These are phyloP conservation scores for Leptographium wingfieldii DNA, from an alignment of 2,329 filamentous ascomycete species.

Conservation along the genomic window DNA sequence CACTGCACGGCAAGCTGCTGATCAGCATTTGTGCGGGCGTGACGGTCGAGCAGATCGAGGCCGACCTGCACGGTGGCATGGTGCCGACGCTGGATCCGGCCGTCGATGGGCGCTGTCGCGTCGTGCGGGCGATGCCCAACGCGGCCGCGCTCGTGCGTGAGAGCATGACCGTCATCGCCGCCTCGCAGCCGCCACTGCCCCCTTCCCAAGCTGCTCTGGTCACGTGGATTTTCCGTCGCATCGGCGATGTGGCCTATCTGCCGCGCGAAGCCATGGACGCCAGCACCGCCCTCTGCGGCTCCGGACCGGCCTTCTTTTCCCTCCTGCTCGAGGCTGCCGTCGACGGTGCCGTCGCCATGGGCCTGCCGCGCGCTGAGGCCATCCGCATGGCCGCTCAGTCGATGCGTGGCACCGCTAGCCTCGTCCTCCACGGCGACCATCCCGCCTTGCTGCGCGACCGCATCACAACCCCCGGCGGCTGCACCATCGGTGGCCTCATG, in stretches of 20 bases:
- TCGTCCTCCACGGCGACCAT: slow-evolving; percentile 59
- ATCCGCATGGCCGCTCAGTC: slow-evolving; percentile 68
- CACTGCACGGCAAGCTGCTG: slow-evolving; percentile 62
- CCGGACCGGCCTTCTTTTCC: slow-evolving; percentile 64
- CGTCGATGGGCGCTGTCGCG: slow-evolving; percentile 39
- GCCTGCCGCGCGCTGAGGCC: slow-evolving; percentile 58
- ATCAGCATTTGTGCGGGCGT: slow-evolving; percentile 75
- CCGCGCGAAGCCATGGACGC: slow-evolving; percentile 59
- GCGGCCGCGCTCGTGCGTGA: slow-evolving; percentile 68
- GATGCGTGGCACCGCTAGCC: slow-evolving; percentile 58
- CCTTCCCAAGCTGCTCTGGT: slow-evolving; percentile 43
- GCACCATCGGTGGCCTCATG: slow-evolving; percentile 61
- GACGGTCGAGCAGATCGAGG: slow-evolving; percentile 54
- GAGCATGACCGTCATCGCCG: slow-evolving; percentile 70
- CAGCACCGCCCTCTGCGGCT: slow-evolving; percentile 60
- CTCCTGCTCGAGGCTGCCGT: slow-evolving; percentile 63
- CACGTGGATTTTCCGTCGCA: slow-evolving; percentile 64
- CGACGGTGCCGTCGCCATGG: slow-evolving; percentile 70
- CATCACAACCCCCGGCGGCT: slow-evolving; percentile 66
- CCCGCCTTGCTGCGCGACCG: slow-evolving; percentile 64
- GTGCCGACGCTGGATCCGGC: slow-evolving; percentile 33
- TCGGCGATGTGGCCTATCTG: slow-evolving; percentile 58
- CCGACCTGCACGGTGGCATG: slow-evolving; percentile 45
- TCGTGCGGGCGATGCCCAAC: slow-evolving; percentile 77
- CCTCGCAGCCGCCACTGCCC: slow-evolving; percentile 38